A percentile compares a stretch with the other conserved stretches of the same genome.
Evolutionary conservation across 352 stramenopile genomes (phyloP).

Genomic region (Phytophthora pluvialis): DNA sequence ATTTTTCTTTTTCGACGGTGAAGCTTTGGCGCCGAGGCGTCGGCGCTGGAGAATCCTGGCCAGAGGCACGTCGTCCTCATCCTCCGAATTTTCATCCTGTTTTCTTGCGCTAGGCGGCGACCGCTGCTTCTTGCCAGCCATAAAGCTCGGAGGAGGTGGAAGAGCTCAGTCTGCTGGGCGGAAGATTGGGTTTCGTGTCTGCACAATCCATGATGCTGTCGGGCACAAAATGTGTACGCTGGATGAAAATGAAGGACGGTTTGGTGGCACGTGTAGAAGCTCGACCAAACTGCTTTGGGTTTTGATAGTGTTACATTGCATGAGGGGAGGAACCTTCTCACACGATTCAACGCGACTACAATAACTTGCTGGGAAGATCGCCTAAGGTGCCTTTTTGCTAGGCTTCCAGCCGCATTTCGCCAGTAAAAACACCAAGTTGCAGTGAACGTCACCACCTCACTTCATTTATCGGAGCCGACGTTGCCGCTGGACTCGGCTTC

Average conservation of each 20-base stretch:
- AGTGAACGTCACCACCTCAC: too few species aligned
- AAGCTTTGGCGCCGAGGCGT: slow-evolving; percentile 9
- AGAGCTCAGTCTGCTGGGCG: neutral
- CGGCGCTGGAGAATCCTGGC: slow-evolving; percentile 24
- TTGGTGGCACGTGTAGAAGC: slow-evolving; percentile 29
- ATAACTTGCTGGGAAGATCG: too few species aligned
- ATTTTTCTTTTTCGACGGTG: slow-evolving; percentile 13
- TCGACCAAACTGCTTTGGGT: neutral
- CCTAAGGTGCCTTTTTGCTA: too few species aligned
- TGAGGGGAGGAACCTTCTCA: too few species aligned
- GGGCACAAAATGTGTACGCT: slow-evolving; percentile 11
- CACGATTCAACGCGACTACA: too few species aligned
- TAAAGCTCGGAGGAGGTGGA: slow-evolving; percentile 2
- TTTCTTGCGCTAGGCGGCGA: neutral
- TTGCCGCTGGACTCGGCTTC: too few species aligned
- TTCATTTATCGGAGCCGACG: too few species aligned
- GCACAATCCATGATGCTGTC: slow-evolving; percentile 15
- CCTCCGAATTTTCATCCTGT: slow-evolving; percentile 10
- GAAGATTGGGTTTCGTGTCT: slow-evolving; percentile 13
- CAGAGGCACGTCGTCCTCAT: slow-evolving; percentile 36
- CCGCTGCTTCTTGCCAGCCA: slow-evolving; percentile 20
- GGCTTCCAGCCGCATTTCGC: too few species aligned
- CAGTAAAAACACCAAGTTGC: too few species aligned
- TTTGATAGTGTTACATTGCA: too few species aligned
- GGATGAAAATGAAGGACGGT: slow-evolving; percentile 17